These are phyloP conservation scores for Venturiaceae sp. DNA, from an alignment of 2,329 filamentous ascomycete genomes.

Conservation along the genomic window DNA sequence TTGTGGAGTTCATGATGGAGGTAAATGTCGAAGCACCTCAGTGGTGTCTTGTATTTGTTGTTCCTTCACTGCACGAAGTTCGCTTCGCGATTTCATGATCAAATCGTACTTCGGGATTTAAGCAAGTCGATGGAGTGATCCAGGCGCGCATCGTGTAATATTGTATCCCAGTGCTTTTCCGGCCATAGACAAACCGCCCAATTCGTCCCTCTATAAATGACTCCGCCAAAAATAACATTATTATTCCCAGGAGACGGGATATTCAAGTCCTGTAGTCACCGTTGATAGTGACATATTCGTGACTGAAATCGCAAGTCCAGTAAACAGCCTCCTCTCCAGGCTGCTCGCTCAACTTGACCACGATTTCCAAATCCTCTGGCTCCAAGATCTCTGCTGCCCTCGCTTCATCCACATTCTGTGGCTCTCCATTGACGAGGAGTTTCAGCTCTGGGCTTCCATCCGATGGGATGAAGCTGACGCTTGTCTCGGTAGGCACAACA, in stretches of 20 bases:
- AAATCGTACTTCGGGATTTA: too few relatives aligned
- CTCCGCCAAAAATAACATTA: neutral
- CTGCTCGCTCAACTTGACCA: slow-evolving; percentile 62
- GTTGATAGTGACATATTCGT: slow-evolving; percentile 68
- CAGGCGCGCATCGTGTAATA: too few relatives aligned
- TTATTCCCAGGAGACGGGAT: neutral
- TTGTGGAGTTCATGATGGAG: too few relatives aligned
- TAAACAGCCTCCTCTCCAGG: slow-evolving; percentile 56
- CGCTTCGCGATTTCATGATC: too few relatives aligned
- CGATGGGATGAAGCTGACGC: slow-evolving; percentile 66
- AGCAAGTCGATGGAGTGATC: too few relatives aligned
- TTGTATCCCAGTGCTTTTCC: too few relatives aligned
- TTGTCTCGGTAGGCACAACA: slow-evolving; percentile 60
- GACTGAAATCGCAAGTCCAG: slow-evolving; percentile 82
- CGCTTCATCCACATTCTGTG: slow-evolving; percentile 66
- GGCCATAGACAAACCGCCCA: too few relatives aligned
- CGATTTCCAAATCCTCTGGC: slow-evolving; percentile 66
- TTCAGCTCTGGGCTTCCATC: slow-evolving; percentile 71
- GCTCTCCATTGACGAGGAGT: slow-evolving; percentile 69
- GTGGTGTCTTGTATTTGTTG: too few relatives aligned
- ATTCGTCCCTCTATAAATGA: neutral
- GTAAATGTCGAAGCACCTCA: too few relatives aligned
- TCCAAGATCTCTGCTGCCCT: slow-evolving; percentile 70
- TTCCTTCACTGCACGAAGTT: too few relatives aligned
- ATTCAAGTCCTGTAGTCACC: slow-evolving; percentile 53